These are phyloP conservation scores for Chlamydomonas sphaeroides DNA, from an alignment of 139 green algal species.

Conservation along the genomic window DNA sequence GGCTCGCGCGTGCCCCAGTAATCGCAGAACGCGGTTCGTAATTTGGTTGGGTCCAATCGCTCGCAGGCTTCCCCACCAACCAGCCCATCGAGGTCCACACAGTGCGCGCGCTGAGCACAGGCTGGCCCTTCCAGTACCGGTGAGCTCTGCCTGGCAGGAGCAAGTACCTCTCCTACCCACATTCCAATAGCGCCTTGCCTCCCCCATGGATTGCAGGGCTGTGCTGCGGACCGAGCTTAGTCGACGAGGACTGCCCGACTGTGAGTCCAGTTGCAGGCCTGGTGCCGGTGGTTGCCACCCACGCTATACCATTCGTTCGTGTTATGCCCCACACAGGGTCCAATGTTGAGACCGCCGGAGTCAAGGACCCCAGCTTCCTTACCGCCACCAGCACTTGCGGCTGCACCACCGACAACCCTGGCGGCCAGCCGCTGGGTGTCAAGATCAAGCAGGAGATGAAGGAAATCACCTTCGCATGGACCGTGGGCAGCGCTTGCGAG, in stretches of 20 bases:
- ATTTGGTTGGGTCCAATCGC: too few species aligned
- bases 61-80: neutral
- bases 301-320: too few species aligned
- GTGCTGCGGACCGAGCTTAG: neutral
- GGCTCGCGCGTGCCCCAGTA: too few species aligned
- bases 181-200: too few species aligned
- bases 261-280: too few species aligned
- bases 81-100: neutral
- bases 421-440: neutral
- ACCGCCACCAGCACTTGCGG: constrained; percentile 4
- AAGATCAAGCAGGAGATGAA: neutral
- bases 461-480: neutral
- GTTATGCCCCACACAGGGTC: too few species aligned
- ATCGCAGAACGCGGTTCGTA: too few species aligned
- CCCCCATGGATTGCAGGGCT: neutral
- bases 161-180: too few species aligned
- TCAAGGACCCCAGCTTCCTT: neutral
- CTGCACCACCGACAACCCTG: neutral
- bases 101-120: neutral
- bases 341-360: neutral
- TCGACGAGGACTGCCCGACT: neutral
- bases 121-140: neutral
- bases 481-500: neutral
- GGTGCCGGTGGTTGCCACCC: too few species aligned
- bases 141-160: neutral